phyloP scores from a whole-genome alignment of 139 green algal genomes.

The Chlorella sp. region DNA sequence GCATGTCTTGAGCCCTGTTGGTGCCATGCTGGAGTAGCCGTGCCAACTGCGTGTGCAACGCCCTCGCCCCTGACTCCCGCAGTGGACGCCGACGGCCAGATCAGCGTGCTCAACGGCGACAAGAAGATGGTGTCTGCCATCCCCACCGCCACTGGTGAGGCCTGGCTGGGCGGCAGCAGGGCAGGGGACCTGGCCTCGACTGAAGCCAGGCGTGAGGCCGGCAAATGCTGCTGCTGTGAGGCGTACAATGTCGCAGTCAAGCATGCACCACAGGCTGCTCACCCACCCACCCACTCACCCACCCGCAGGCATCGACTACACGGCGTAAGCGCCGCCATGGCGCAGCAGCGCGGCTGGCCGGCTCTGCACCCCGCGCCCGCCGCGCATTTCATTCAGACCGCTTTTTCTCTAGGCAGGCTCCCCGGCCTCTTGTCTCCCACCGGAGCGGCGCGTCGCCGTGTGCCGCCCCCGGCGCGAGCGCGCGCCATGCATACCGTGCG shows the following conservation, averaged over 20 bases:
- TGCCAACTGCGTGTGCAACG: not conserved
- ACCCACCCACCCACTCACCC: no score
- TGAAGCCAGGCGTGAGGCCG: not conserved
- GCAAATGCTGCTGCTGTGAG: not conserved
- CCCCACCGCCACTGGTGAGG: conserved; percentile 16
- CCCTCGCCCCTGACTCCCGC: not conserved
- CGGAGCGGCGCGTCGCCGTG: no score
- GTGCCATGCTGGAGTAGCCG: not conserved
- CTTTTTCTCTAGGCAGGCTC: conserved; percentile 1
- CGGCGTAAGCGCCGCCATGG: not conserved
- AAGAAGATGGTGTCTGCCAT: conserved; percentile 88
- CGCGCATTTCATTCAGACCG: conserved; percentile 7
- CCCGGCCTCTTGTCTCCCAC: not conserved
- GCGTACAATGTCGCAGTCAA: not conserved
- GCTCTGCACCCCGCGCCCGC: not conserved
- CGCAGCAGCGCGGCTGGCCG: not conserved
- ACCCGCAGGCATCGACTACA: conserved; percentile 23
- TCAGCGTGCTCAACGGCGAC: conserved; percentile 91
- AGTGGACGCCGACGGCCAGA: conserved; percentile 89
- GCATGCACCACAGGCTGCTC: not conserved
- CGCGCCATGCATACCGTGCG: not conserved
- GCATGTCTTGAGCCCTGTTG: not conserved
- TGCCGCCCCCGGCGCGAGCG: not conserved
- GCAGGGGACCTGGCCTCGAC: not conserved
- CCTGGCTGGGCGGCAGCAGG: not conserved